A percentile compares a stretch with the other conserved stretches of the same genome.
These are phyloP conservation scores for Mytilinidion resinicola DNA, from an alignment of 495 filamentous ascomycete species.

Conservation along the genomic window DNA sequence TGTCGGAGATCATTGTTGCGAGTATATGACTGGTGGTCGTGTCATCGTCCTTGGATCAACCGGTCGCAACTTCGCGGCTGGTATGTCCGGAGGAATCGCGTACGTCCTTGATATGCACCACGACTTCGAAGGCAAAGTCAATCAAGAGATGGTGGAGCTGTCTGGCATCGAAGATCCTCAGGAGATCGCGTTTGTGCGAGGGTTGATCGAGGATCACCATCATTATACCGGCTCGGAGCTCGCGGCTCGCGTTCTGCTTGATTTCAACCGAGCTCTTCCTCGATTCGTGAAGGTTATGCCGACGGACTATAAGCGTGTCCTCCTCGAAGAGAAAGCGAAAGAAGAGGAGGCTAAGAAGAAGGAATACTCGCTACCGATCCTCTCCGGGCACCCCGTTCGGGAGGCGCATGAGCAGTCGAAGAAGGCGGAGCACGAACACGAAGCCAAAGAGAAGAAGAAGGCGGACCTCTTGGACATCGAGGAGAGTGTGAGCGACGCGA, in stretches of 20 bases:
- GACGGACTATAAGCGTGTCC: constrained; percentile 93
- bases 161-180: constrained; percentile 78
- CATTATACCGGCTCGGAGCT: constrained; percentile 98
- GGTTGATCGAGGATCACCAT: constrained; percentile 95
- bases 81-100: constrained; percentile 99
- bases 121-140: constrained; percentile 92
- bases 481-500: constrained; percentile 79
- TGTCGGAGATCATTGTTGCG: constrained; percentile 94
- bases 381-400: constrained; percentile 54
- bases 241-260: constrained; percentile 89
- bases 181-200: constrained; percentile 90
- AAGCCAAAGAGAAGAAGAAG: constrained; percentile 56
- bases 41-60: constrained; percentile 83
- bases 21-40: constrained; percentile 99
- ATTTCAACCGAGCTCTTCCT: constrained; percentile 89
- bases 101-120: constrained; percentile 90
- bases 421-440: constrained; percentile 53
- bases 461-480: constrained; percentile 89
- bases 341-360: constrained; percentile 76
- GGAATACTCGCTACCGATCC: constrained; percentile 74
- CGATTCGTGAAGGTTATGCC: constrained; percentile 94
- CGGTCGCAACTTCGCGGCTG: constrained; percentile 98
- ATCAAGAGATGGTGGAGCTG: constrained; percentile 97
- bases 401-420: constrained; percentile 49
- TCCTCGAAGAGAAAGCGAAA: constrained; percentile 80